A percentile compares a stretch with the other conserved stretches of the same genome.
These are phyloP conservation scores for Trichoderma pleuroti DNA, from an alignment of 2,329 filamentous ascomycete genomes.

Conservation along the genomic window DNA sequence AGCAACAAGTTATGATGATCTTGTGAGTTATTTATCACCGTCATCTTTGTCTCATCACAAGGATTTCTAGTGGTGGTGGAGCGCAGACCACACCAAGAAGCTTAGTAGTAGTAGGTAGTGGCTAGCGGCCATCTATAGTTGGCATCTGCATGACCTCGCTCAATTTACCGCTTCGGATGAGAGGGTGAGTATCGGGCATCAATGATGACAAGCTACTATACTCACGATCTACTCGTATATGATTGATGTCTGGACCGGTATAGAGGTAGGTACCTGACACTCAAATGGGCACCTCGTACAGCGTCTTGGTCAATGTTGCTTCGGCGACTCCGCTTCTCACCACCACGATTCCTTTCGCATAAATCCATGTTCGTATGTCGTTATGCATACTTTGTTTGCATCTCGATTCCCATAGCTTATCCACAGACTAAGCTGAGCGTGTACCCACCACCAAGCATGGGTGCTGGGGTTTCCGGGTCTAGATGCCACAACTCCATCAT, in stretches of 20 bases:
- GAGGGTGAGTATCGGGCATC: background rate
- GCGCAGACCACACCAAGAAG: background rate
- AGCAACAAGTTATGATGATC: background rate
- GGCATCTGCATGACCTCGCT: background rate
- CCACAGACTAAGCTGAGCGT: background rate
- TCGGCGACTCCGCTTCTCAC: background rate
- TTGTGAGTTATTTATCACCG: background rate
- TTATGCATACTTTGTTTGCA: background rate
- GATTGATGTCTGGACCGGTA: background rate
- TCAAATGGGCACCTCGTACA: background rate
- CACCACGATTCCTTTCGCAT: background rate
- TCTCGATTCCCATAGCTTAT: background rate
- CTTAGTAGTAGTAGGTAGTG: background rate
- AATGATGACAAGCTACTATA: too few species aligned
- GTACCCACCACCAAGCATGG: slow-evolving; percentile 1
- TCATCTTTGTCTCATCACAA: background rate
- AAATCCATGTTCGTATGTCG: background rate
- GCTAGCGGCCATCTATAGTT: background rate
- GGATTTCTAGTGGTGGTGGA: background rate
- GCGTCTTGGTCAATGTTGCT: background rate
- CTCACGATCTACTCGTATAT: background rate
- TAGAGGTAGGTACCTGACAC: too few species aligned
- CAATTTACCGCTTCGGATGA: background rate
- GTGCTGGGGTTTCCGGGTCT: background rate
- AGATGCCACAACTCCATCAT: background rate